These are phyloP conservation scores for Nicotiana knightiana DNA, from an alignment of 257 asterid genomes.

Conservation along the genomic window DNA sequence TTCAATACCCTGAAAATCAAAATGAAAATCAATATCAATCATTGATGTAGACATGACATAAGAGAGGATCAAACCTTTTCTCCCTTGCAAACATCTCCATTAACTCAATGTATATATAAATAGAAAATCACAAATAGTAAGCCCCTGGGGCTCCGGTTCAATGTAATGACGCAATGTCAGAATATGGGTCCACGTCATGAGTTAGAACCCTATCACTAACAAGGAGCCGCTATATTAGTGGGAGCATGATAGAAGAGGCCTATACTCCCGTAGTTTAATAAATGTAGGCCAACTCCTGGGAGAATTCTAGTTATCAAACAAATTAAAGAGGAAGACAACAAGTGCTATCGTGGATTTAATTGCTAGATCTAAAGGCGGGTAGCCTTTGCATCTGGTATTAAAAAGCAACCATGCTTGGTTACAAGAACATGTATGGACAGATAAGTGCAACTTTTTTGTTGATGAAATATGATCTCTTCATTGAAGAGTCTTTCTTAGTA, in stretches of 20 bases:
- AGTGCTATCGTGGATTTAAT: not conserved
- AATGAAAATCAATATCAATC: slow-evolving; percentile 1
- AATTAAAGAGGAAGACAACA: not conserved
- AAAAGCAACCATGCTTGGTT: not conserved
- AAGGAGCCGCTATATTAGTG: not conserved
- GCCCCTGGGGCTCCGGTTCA: not conserved
- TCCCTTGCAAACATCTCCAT: not conserved
- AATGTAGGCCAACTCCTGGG: not conserved
- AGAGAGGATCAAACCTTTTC: not conserved
- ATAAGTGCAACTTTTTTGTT: not conserved
- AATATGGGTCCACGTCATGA: not conserved
- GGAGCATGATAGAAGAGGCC: not conserved
- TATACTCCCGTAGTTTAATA: not conserved
- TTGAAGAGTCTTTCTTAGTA: not conserved
- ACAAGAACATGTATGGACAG: not conserved
- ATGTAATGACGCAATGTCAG: not conserved
- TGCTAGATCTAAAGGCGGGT: not conserved
- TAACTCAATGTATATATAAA: not conserved
- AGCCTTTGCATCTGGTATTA: not conserved
- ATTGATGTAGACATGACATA: not conserved
- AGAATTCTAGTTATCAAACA: not conserved
- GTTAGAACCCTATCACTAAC: not conserved
- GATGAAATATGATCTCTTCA: not conserved
- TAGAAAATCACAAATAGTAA: not conserved
- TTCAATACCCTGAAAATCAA: slow-evolving; percentile 63